These are phyloP conservation scores for Parmales sp. DNA, from an alignment of 108 stramenopile genomes.

Conservation along the genomic window DNA sequence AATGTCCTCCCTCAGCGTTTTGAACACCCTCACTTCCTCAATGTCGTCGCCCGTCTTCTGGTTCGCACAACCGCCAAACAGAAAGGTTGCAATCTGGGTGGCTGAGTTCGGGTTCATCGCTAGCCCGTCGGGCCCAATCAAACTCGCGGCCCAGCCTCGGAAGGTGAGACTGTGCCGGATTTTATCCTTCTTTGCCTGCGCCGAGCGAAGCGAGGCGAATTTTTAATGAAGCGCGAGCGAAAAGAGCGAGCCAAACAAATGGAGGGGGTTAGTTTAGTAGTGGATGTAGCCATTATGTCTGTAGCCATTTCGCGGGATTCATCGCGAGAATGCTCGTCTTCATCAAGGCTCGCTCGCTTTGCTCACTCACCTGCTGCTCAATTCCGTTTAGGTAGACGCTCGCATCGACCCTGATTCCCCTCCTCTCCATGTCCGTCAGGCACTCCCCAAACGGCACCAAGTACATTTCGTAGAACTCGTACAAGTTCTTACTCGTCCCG, in stretches of 20 bases:
- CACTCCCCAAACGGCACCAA: slow-evolving; percentile 86
- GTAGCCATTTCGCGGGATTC: too few species aligned
- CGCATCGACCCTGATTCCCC: slow-evolving; percentile 83
- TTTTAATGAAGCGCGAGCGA: too few species aligned
- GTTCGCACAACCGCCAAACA: slow-evolving; percentile 78
- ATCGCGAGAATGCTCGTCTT: too few species aligned
- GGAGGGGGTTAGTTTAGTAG: too few species aligned
- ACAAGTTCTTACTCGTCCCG: slow-evolving; percentile 38
- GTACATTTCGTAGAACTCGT: slow-evolving; percentile 83
- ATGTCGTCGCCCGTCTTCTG: slow-evolving; percentile 54
- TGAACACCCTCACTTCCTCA: slow-evolving; percentile 62
- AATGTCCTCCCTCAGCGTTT: slow-evolving; percentile 65
- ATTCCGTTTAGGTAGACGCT: slow-evolving; percentile 73
- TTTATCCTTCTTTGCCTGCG: slow-evolving; percentile 65
- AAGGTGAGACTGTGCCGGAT: slow-evolving; percentile 46
- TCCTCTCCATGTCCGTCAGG: slow-evolving; percentile 93
- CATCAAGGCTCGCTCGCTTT: too few species aligned
- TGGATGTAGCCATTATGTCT: too few species aligned
- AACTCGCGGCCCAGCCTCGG: slow-evolving; percentile 56
- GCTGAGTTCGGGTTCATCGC: slow-evolving; percentile 75
- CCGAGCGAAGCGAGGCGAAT: too few species aligned
- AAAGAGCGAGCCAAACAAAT: too few species aligned
- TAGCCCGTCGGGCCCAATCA: slow-evolving; percentile 65
- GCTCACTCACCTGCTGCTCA: too few species aligned
- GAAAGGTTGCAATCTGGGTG: slow-evolving; percentile 64